These are phyloP conservation scores for Blumeria hordei DNA, from an alignment of 2,329 filamentous ascomycete species.

Conservation along the genomic window DNA sequence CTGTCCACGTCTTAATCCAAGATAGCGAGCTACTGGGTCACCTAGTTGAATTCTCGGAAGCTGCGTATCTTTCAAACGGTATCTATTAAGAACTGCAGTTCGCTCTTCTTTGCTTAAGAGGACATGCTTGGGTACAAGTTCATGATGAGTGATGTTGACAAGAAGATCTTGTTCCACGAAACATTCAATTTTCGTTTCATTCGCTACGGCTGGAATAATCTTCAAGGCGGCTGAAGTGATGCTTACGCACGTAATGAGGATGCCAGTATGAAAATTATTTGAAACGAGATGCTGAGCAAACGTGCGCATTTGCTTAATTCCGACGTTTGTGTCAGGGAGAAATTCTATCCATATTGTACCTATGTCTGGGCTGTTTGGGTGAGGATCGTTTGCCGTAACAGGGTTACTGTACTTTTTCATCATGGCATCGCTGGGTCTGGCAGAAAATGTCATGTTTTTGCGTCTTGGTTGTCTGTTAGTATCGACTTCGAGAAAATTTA, in stretches of 20 bases:
- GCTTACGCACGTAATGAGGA: slow-evolving; percentile 64
- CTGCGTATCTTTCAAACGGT: slow-evolving; percentile 93
- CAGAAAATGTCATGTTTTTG: slow-evolving; percentile 65
- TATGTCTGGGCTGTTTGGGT: slow-evolving; percentile 44
- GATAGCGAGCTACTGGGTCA: slow-evolving; percentile 79
- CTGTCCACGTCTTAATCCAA: slow-evolving; percentile 73
- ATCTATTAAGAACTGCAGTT: slow-evolving; percentile 58
- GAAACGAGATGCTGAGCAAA: slow-evolving; percentile 66
- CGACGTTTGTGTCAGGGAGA: slow-evolving; percentile 53
- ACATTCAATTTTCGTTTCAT: slow-evolving; percentile 64
- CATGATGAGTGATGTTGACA: slow-evolving; percentile 95
- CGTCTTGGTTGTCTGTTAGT: slow-evolving; percentile 30
- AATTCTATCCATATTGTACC: slow-evolving; percentile 91
- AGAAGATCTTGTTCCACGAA: slow-evolving; percentile 90
- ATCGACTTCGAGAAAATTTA: not conserved
- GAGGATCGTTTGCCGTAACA: slow-evolving; percentile 40
- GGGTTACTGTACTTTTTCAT: slow-evolving; percentile 58
- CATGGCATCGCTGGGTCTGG: slow-evolving; percentile 65
- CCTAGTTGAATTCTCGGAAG: slow-evolving; percentile 74
- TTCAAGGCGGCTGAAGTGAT: slow-evolving; percentile 76
- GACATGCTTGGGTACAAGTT: slow-evolving; percentile 84
- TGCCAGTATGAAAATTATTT: slow-evolving; percentile 68
- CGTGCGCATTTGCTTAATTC: slow-evolving; percentile 73
- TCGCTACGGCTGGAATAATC: slow-evolving; percentile 54
- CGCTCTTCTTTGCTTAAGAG: slow-evolving; percentile 82